Conservation (phyloP, 306 rosid genomes). For the Rubus idaeus region DNA sequence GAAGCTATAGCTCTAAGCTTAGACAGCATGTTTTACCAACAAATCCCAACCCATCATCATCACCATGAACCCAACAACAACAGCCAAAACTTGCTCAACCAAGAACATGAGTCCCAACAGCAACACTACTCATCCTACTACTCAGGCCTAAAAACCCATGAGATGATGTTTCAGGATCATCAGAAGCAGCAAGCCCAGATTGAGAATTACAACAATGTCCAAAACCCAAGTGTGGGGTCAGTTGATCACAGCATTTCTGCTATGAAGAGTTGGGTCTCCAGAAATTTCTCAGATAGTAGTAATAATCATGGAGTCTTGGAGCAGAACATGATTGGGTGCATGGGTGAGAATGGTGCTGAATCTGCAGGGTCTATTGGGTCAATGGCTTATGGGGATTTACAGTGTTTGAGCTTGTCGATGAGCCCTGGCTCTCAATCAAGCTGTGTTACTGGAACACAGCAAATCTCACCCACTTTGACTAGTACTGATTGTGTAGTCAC, state of each 20-base stretch:
- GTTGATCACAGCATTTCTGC: slow-evolving; percentile 34
- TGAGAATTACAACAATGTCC: slow-evolving; percentile 42
- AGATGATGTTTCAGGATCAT: slow-evolving; percentile 39
- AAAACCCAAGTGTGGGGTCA: slow-evolving; percentile 32
- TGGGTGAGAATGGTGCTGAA: slow-evolving; percentile 57
- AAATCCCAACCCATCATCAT: slow-evolving; percentile 28
- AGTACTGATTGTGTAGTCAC: slow-evolving; percentile 35
- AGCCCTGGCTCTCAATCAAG: slow-evolving; percentile 87
- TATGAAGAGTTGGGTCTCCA: slow-evolving; percentile 57
- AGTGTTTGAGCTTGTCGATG: slow-evolving; percentile 74
- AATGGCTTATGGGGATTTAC: slow-evolving; percentile 64
- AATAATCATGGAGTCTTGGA: slow-evolving; percentile 17
- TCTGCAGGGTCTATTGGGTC: slow-evolving; percentile 44
- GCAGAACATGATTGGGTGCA: slow-evolving; percentile 47
- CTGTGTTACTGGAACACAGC: slow-evolving; percentile 63
- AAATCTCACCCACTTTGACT: slow-evolving; percentile 42
- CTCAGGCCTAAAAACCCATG: slow-evolving; percentile 38
- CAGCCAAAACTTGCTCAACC: slow-evolving; percentile 38
- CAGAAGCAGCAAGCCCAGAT: slow-evolving; percentile 39
- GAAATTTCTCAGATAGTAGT: slow-evolving; percentile 33
- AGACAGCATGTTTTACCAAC: slow-evolving; percentile 58
- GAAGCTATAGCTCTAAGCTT: slow-evolving; percentile 70
- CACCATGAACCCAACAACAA: slow-evolving; percentile 37
- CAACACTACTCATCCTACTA: slow-evolving; percentile 35
- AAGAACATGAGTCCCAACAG: slow-evolving; percentile 28